A percentile compares a stretch with the other conserved stretches of the same genome.
These are phyloP conservation scores for Penstemon eatonii DNA, from an alignment of 257 asterid genomes.

Conservation along the genomic window DNA sequence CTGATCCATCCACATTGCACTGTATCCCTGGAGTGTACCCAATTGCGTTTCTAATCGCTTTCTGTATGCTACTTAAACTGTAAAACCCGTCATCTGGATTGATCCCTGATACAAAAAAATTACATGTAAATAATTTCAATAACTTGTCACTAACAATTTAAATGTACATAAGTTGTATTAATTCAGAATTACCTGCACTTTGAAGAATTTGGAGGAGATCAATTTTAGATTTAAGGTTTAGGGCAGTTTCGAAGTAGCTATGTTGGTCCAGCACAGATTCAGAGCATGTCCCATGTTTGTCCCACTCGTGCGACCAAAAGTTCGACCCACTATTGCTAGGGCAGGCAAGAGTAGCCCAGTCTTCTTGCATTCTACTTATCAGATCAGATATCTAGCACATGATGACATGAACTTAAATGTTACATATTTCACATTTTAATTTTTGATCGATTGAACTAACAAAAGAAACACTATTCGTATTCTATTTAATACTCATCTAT, in stretches of 20 bases:
- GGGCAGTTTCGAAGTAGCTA: slow-evolving; percentile 52
- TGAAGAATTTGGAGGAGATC: slow-evolving; percentile 56
- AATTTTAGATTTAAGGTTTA: slow-evolving; percentile 46
- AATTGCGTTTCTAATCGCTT: slow-evolving; percentile 35
- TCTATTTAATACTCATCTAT: no score
- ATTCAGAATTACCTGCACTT: slow-evolving; percentile 36
- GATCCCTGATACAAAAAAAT: slow-evolving; percentile 36
- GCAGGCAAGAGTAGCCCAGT: slow-evolving; percentile 71
- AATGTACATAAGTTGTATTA: no score
- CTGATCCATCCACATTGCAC: slow-evolving; percentile 55
- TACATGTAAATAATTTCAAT: not conserved
- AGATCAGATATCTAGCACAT: slow-evolving; percentile 55
- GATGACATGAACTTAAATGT: no score
- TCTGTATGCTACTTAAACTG: slow-evolving; percentile 46
- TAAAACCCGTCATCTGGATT: slow-evolving; percentile 52
- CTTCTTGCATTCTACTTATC: slow-evolving; percentile 55
- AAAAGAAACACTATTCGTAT: not conserved
- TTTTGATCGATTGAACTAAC: no score
- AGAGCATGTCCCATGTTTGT: slow-evolving; percentile 73
- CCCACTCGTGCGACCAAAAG: slow-evolving; percentile 84
- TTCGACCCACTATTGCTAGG: slow-evolving; percentile 63
- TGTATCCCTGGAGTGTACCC: slow-evolving; percentile 57
- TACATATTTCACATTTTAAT: no score
- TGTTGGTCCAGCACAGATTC: slow-evolving; percentile 57
- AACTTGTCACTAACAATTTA: no score